Evolutionary conservation across 1,284 basidiomycete species (phyloP), one percentile per base, ranked within the genome.

Genomic region (Inonotus hispidus): DNA sequence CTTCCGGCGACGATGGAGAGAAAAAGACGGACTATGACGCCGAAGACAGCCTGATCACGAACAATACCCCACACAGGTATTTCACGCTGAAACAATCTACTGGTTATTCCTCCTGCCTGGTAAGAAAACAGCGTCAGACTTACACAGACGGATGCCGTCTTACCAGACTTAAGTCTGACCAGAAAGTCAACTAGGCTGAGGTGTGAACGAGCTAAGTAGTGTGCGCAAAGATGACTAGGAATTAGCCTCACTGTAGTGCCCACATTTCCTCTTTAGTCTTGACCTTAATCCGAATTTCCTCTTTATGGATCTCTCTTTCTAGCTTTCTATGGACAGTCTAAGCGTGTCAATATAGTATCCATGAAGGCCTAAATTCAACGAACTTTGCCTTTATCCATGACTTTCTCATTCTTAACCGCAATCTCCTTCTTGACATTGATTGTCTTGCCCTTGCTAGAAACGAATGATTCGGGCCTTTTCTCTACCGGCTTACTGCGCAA

Each of bases 291-390:
- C 72, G 43, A 8, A 89, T 68, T 62, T 83, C 80, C 32, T 83
- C 81, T 0, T 87, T 81, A 41, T 81, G 81, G 10, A 95, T 76
- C 69, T 93, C 88, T 21, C 79, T 77, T 70, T 97, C 93, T 16
- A 97, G 77, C 47, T 82, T 77, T 66, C 89, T 88, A 73, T 97
- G 94, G 0, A 95, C 77, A 25, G 77, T 77, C 90, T 45, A 64
- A 43, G 39, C 53, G 16, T 19, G 32, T 32, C n/a, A 14, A 32
- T 10, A 1, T 5, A 3, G 16, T 62, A 38, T 57, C 41, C 38
- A 58, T 38, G 5, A 43, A 47, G 37, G 59, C 60, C 62, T 63
- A 66, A 21, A 21, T 4, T 32, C 53, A 0, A 74, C 78, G 39
- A 65, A 90, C 91, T 71, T 77, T 76, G 25, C 92, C 91, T 58